phyloP scores from a whole-genome alignment of 495 filamentous ascomycete genomes.

The Rusavskia elegans region DNA sequence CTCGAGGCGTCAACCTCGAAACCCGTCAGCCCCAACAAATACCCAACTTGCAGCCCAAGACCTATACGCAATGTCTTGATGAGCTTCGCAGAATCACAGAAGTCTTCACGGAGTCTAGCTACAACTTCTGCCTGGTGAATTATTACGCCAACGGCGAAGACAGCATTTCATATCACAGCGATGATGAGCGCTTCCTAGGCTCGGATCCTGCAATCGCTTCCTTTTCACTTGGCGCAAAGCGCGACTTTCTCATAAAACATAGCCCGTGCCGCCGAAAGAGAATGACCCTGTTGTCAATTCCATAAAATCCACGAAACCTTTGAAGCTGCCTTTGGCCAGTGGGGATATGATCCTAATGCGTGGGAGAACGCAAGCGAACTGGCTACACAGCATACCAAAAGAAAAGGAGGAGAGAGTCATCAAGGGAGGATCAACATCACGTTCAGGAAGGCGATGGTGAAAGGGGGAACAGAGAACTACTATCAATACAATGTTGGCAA shows the following conservation, averaged over 20 bases:
- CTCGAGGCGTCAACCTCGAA: slow-evolving; percentile 29
- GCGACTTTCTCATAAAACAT: slow-evolving; percentile 59
- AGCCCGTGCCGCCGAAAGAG: slow-evolving; percentile 24
- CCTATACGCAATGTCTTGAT: slow-evolving; percentile 50
- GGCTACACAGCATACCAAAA: slow-evolving; percentile 62
- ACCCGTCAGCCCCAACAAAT: slow-evolving; percentile 32
- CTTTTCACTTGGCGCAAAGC: slow-evolving; percentile 44
- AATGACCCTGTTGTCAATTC: slow-evolving; percentile 3
- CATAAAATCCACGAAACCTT: slow-evolving; percentile 18
- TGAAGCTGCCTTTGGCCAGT: slow-evolving; percentile 43
- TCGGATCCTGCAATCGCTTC: slow-evolving; percentile 51
- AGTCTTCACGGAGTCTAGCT: slow-evolving; percentile 38
- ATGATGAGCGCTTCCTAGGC: slow-evolving; percentile 62
- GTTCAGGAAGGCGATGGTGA: slow-evolving; percentile 46
- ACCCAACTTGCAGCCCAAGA: slow-evolving; percentile 31
- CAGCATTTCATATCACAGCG: slow-evolving; percentile 59
- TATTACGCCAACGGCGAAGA: slow-evolving; percentile 57
- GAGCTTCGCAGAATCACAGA: slow-evolving; percentile 38
- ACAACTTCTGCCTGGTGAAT: slow-evolving; percentile 64
- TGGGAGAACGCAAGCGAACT: slow-evolving; percentile 49
- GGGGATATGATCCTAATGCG: slow-evolving; percentile 65
- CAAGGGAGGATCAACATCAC: slow-evolving; percentile 62
- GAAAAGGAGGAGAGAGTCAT: slow-evolving; percentile 36
- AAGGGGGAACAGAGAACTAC: slow-evolving; percentile 55
- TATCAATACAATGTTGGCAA: slow-evolving; percentile 60